Conservation (phyloP, 768 basidiomycete species). For the Boletus vinaceobasis region DNA sequence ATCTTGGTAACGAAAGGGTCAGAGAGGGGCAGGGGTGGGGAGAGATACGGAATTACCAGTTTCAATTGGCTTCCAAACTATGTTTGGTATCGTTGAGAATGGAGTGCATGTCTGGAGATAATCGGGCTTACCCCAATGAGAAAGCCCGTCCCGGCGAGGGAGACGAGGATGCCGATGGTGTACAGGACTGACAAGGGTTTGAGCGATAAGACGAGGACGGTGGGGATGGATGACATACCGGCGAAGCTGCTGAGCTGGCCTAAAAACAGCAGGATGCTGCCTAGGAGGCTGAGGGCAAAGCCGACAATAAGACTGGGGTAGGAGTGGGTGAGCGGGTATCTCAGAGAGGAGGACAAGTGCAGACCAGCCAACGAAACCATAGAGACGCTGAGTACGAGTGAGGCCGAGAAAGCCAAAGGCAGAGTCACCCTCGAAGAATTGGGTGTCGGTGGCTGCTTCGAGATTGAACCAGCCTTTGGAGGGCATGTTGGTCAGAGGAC, state of each 20-base stretch:
- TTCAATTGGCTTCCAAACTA: conserved; percentile 81
- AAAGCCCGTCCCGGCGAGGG: conserved; percentile 87
- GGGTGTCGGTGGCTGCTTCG: conserved; percentile 72
- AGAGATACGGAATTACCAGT: conserved; percentile 46
- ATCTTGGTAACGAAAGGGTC: conserved; percentile 47
- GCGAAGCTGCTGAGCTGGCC: conserved; percentile 69
- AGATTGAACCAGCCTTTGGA: conserved; percentile 87
- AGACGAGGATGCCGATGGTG: conserved; percentile 75
- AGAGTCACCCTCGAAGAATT: conserved; percentile 86
- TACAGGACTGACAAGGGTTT: conserved; percentile 61
- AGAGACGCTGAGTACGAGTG: conserved; percentile 75
- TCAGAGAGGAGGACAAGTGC: conserved; percentile 14
- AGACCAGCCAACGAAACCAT: conserved; percentile 84
- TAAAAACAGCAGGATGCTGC: conserved; percentile 72
- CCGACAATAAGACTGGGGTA: conserved; percentile 61
- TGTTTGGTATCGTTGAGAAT: conserved; percentile 2
- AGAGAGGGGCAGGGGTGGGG: background rate
- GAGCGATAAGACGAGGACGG: background rate
- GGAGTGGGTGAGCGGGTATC: background rate
- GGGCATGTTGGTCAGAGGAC: conserved; percentile 10
- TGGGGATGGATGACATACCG: conserved; percentile 43
- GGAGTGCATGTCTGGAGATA: background rate
- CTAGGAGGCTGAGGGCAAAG: conserved; percentile 77
- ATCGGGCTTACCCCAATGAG: conserved; percentile 72
- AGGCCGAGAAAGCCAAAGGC: conserved; percentile 80